phyloP scores from a whole-genome alignment of 2,329 filamentous ascomycete species.

The Aureobasidium subglaciale region DNA sequence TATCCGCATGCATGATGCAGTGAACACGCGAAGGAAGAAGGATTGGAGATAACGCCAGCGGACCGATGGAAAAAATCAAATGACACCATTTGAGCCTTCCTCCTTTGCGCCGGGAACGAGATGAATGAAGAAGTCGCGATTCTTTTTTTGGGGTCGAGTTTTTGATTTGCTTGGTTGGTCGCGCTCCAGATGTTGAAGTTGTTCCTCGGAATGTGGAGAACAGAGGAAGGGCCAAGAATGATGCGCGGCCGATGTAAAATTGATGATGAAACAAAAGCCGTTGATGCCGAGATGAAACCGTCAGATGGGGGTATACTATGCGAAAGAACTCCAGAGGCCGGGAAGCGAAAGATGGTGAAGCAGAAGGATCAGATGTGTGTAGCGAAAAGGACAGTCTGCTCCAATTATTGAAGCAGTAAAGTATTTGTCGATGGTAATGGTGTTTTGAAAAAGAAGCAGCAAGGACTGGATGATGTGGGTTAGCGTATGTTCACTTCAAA shows the following conservation, averaged over 20 bases:
- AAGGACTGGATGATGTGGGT: slow-evolving; percentile 5
- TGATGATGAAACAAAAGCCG: slow-evolving; percentile 15
- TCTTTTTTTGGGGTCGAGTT: not conserved
- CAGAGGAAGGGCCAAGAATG: not conserved
- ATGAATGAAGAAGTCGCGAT: not conserved
- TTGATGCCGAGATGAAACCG: slow-evolving; percentile 15
- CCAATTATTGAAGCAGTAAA: not conserved
- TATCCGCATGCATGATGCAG: slow-evolving; percentile 7
- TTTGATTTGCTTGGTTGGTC: not conserved
- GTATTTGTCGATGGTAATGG: not conserved
- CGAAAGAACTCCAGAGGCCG: slow-evolving; percentile 13
- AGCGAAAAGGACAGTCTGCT: not conserved
- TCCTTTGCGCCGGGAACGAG: not conserved
- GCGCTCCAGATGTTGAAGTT: not conserved
- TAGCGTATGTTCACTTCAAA: slow-evolving; percentile 7
- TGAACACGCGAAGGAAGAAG: slow-evolving; percentile 2
- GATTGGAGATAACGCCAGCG: slow-evolving; percentile 4
- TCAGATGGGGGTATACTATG: slow-evolving; percentile 13
- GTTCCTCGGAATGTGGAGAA: slow-evolving; percentile 10
- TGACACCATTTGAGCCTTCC: not conserved
- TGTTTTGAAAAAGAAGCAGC: not conserved
- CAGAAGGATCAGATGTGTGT: not conserved
- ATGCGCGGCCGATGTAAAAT: slow-evolving; percentile 1
- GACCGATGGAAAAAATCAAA: not conserved
- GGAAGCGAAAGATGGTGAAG: not conserved